Evolutionary conservation across 352 stramenopile genomes (phyloP).

Genomic region (Pythium dissotocum): DNA sequence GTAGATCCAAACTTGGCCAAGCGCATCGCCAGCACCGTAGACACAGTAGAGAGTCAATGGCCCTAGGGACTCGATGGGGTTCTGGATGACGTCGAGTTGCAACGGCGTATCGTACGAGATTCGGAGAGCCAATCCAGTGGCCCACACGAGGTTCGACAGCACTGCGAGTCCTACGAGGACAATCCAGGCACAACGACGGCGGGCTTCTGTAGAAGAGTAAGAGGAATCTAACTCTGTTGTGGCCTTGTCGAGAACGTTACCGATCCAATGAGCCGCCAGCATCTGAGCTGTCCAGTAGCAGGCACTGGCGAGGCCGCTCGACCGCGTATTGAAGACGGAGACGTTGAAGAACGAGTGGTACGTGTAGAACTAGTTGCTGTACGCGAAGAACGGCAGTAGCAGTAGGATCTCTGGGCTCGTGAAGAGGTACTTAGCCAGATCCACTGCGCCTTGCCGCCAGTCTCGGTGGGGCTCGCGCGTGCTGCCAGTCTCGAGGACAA

Average conservation of each 20-base stretch:
- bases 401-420: conserved; percentile 21
- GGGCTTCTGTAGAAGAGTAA: neutral
- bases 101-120: conserved; percentile 28
- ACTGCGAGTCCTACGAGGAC: conserved; percentile 25
- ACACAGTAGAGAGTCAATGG: conserved; percentile 62
- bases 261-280: conserved; percentile 32
- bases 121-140: conserved; percentile 26
- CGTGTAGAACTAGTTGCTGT: conserved; percentile 73
- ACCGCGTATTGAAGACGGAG: conserved; percentile 43
- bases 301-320: conserved; percentile 36
- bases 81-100: conserved; percentile 29
- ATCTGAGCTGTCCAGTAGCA: conserved; percentile 55
- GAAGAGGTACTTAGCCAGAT: conserved; percentile 12
- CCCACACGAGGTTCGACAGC: conserved; percentile 44
- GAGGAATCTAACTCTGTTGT: neutral
- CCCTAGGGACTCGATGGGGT: conserved; percentile 13
- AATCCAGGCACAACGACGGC: neutral
- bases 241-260: conserved; percentile 30
- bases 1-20: conserved; percentile 81
- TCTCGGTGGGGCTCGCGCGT: neutral
- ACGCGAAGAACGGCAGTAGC: conserved; percentile 51
- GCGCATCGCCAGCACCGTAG: conserved; percentile 72
- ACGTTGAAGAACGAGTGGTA: conserved; percentile 64
- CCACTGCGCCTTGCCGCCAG: conserved; percentile 8
- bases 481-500: neutral